A percentile compares a stretch with the other conserved stretches of the same genome.
Evolutionary conservation across 225 moss, liverwort and hornwort species (phyloP).

Genomic region (Pseudisothecium myosuroides): DNA sequence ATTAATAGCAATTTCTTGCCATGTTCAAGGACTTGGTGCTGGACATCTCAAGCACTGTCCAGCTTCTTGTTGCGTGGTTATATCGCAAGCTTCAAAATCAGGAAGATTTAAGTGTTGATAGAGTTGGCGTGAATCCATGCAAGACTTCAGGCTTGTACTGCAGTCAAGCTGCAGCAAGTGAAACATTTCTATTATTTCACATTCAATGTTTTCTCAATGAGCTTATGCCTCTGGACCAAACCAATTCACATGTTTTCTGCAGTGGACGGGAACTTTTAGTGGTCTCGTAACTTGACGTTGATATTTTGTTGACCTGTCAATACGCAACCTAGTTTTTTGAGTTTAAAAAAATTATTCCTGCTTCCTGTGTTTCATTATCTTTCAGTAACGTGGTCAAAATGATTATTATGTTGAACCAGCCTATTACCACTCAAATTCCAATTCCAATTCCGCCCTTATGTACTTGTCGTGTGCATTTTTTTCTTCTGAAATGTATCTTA

Average conservation of each 20-base stretch:
- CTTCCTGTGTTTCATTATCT: background rate
- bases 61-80: background rate
- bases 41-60: background rate
- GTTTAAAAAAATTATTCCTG: background rate
- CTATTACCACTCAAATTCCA: too few relatives aligned
- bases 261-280: background rate
- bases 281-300: background rate
- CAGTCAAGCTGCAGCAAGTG: background rate
- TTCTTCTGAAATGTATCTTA: too few relatives aligned
- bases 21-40: background rate
- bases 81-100: background rate
- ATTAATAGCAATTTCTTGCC: background rate
- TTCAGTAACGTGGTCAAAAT: background rate
- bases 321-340: background rate
- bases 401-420: too few relatives aligned
- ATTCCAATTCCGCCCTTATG: too few relatives aligned
- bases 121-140: background rate
- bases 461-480: too few relatives aligned
- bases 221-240: background rate
- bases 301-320: background rate
- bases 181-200: background rate
- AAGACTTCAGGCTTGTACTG: background rate
- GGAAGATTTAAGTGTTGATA: background rate
- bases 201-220: background rate
- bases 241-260: background rate